These are phyloP conservation scores for Eimeria falciformis DNA, from an alignment of 169 alveolate species.

Conservation along the genomic window DNA sequence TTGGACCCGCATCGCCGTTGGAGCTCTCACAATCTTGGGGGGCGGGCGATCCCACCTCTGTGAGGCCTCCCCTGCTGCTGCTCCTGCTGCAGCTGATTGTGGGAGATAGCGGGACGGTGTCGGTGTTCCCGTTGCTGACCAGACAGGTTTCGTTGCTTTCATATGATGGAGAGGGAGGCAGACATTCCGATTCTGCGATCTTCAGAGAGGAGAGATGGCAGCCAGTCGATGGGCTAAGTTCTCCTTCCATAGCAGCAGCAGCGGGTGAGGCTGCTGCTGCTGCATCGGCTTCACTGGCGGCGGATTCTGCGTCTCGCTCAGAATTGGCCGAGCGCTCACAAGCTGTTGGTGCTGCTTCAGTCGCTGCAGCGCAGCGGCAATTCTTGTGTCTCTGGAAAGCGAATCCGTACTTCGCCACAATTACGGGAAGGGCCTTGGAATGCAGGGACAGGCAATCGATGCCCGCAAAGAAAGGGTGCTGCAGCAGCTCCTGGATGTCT, in stretches of 20 bases:
- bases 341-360: slow-evolving; percentile 29
- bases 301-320: background rate
- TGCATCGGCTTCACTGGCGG: background rate
- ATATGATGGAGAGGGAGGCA: background rate
- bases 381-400: slow-evolving; percentile 21
- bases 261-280: slow-evolving; percentile 19
- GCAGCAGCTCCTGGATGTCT: slow-evolving; percentile 31
- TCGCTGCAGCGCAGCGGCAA: background rate
- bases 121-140: slow-evolving; percentile 10
- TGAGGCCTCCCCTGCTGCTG: background rate
- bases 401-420: slow-evolving; percentile 38
- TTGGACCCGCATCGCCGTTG: background rate
- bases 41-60: background rate
- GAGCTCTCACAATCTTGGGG: background rate
- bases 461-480: slow-evolving; percentile 43
- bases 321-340: background rate
- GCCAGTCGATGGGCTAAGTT: slow-evolving; percentile 19
- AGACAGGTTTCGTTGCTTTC: slow-evolving; percentile 34
- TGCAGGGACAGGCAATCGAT: slow-evolving; percentile 46
- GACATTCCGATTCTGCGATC: slow-evolving; percentile 23
- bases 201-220: slow-evolving; percentile 28
- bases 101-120: slow-evolving; percentile 4
- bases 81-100: background rate
- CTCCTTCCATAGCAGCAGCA: slow-evolving; percentile 40
- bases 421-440: slow-evolving; percentile 5